Evolutionary conservation across 495 filamentous ascomycete species (phyloP).

Genomic region (Thermochaetoides thermophila): DNA sequence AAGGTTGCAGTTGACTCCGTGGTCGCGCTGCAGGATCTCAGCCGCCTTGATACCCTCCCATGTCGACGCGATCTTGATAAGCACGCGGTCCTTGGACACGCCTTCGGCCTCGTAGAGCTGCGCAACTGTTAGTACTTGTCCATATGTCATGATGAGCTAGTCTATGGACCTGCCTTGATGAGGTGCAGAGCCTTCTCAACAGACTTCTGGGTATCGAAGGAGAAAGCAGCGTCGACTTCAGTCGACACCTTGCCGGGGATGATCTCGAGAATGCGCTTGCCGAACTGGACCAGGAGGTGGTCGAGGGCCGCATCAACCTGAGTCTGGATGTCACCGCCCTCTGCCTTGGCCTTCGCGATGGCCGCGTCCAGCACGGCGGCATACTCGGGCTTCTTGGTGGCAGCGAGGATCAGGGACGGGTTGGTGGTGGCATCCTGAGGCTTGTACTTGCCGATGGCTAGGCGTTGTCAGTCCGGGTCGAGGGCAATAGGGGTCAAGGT

Average conservation of each 20-base stretch:
- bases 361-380: conserved; percentile 81
- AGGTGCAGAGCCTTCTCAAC: conserved; percentile 95
- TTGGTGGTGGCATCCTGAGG: conserved; percentile 99
- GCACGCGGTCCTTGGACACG: conserved; percentile 80
- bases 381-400: conserved; percentile 96
- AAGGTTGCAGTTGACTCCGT: conserved; percentile 94
- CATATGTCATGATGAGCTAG: too few relatives aligned
- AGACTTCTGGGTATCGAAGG: conserved; percentile 85
- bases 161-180: conserved; percentile 54
- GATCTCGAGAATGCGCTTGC: conserved; percentile 91
- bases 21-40: conserved; percentile 79
- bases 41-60: conserved; percentile 99
- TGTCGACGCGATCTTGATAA: conserved; percentile 79
- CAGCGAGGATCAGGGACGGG: conserved; percentile 92
- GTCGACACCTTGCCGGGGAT: conserved; percentile 97
- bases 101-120: conserved; percentile 88
- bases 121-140: too few relatives aligned
- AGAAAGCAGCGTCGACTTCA: conserved; percentile 93
- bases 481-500: not conserved
- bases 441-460: conserved; percentile 98
- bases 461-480: conserved; percentile 19
- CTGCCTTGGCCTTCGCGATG: conserved; percentile 67
- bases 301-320: conserved; percentile 77
- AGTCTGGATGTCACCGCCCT: conserved; percentile 50
- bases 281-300: conserved; percentile 92